Percentiles rank a stretch among this genome's conserved stretches.
These are phyloP conservation scores for Pichia nanzhaoensis DNA, from an alignment of 805 yeast genomes.

Conservation along the genomic window DNA sequence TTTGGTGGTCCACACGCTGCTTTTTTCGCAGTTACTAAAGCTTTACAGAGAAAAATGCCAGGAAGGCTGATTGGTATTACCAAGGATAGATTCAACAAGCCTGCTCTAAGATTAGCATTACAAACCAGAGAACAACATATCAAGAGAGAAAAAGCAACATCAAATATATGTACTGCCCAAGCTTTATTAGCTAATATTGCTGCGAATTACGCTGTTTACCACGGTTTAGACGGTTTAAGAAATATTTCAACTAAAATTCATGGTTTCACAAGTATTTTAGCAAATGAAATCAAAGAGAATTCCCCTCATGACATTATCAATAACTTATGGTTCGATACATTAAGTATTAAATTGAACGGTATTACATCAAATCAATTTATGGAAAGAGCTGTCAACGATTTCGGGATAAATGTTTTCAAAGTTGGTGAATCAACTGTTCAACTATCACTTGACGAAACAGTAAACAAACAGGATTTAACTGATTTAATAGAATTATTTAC, in stretches of 20 bases:
- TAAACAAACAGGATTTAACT: constrained; percentile 52
- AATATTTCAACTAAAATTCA: constrained; percentile 72
- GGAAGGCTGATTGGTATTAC: constrained; percentile 93
- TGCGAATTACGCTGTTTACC: constrained; percentile 93
- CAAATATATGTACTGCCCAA: constrained; percentile 97
- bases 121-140: constrained; percentile 99
- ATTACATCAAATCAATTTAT: constrained; percentile 51
- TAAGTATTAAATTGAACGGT: constrained; percentile 54
- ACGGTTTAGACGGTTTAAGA: constrained; percentile 82
- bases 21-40: constrained; percentile 80
- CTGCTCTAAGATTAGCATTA: constrained; percentile 86
- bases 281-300: constrained; percentile 41
- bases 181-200: constrained; percentile 93
- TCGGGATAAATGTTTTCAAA: constrained; percentile 71
- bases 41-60: constrained; percentile 86
- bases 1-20: constrained; percentile 99
- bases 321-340: constrained; percentile 65
- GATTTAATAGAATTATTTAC: constrained; percentile 58
- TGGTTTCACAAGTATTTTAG: constrained; percentile 68
- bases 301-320: constrained; percentile 47
- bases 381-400: constrained; percentile 47
- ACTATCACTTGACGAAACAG: constrained; percentile 88
- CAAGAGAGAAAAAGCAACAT: constrained; percentile 94
- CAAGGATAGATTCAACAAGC: constrained; percentile 82
- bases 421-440: constrained; percentile 57